Percentiles rank a stretch among this genome's conserved stretches.
Conservation (phyloP, 2,329 filamentous ascomycete genomes). For the Penicillium sp. region DNA sequence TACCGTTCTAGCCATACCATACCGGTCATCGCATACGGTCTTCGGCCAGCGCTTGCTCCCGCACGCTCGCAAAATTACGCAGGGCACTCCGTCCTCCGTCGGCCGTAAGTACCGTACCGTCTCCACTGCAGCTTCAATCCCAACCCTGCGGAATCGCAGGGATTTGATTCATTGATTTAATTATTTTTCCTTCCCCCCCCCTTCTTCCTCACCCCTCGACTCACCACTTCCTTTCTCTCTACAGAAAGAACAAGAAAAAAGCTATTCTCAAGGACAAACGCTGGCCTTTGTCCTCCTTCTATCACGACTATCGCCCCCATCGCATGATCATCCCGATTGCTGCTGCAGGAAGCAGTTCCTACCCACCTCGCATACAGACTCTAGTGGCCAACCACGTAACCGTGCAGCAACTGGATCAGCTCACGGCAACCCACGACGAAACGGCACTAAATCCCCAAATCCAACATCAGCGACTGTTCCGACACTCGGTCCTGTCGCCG, state of each 20-base stretch:
- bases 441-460: conserved; percentile 26
- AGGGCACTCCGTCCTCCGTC: not conserved
- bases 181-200: conserved; percentile 19
- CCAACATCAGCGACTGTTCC: conserved; percentile 25
- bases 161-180: conserved; percentile 28
- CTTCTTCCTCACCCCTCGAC: conserved; percentile 5
- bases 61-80: no score
- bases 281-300: conserved; percentile 27
- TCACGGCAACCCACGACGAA: conserved; percentile 22
- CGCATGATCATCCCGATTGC: conserved; percentile 27
- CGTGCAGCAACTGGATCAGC: conserved; percentile 34
- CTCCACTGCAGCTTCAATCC: conserved; percentile 27
- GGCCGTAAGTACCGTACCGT: conserved; percentile 4
- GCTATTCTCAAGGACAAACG: conserved; percentile 13
- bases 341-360: conserved; percentile 20
- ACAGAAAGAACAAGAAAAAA: conserved; percentile 5
- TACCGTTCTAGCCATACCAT: no score
- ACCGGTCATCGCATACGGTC: no score
- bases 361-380: conserved; percentile 25
- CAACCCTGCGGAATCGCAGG: conserved; percentile 19
- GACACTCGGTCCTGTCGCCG: conserved; percentile 29
- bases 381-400: conserved; percentile 36
- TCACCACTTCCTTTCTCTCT: conserved; percentile 1
- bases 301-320: no score
- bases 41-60: no score